Conservation (phyloP, 176 grass and related monocot species). For the Bothriochloa decipiens region DNA sequence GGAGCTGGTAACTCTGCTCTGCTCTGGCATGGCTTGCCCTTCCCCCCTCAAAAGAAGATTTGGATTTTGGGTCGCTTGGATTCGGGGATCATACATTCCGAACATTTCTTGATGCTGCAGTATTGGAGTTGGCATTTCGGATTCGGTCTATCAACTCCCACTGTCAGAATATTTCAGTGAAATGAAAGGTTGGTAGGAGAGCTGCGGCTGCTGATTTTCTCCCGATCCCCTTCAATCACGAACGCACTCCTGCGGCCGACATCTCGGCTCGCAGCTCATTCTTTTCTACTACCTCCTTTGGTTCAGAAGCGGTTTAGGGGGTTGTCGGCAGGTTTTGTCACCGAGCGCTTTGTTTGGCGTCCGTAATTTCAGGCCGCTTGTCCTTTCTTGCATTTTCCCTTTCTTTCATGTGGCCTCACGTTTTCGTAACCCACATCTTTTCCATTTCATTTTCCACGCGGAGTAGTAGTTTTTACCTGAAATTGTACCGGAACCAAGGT, state of each 20-base stretch:
- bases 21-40: too few species aligned
- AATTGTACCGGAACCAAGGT: conserved; percentile 11
- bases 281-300: not conserved
- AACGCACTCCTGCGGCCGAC: conserved; percentile 35
- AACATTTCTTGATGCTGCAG: not conserved
- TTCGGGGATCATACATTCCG: conserved; percentile 16
- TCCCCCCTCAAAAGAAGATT: not conserved
- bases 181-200: conserved; percentile 18
- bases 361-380: conserved; percentile 42
- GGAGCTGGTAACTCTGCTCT: conserved; percentile 19
- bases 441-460: conserved; percentile 25
- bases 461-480: not conserved
- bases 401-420: conserved; percentile 46
- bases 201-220: not conserved
- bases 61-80: conserved; percentile 35
- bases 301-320: conserved; percentile 13
- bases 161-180: not conserved
- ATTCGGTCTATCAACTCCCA: conserved; percentile 13
- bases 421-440: not conserved
- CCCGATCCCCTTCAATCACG: conserved; percentile 26
- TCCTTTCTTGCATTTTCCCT: conserved; percentile 34
- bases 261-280: not conserved
- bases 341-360: conserved; percentile 16
- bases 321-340: conserved; percentile 56
- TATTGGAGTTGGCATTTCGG: conserved; percentile 45